Percentiles rank a stretch among this genome's conserved stretches.
These are phyloP conservation scores for Candida ortonii DNA, from an alignment of 805 yeast species.

Conservation along the genomic window DNA sequence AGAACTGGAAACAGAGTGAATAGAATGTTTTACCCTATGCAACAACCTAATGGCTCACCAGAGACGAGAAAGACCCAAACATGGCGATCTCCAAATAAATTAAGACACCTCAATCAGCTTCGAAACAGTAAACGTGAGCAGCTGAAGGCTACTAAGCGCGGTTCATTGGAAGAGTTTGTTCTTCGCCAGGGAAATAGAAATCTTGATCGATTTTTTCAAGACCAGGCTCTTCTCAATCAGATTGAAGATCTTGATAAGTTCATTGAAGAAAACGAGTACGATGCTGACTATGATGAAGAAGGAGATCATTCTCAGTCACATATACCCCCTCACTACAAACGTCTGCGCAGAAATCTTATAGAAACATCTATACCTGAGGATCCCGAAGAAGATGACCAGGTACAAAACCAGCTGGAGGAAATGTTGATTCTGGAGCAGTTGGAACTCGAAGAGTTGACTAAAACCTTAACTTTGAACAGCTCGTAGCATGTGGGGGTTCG, in stretches of 20 bases:
- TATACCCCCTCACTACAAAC: no score
- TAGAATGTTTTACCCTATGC: slow-evolving; percentile 23
- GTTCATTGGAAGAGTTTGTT: slow-evolving; percentile 30
- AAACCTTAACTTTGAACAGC: slow-evolving; percentile 18
- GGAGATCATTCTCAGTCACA: no score
- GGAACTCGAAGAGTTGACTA: slow-evolving; percentile 32
- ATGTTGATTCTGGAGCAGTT: slow-evolving; percentile 25
- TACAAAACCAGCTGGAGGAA: slow-evolving; percentile 29
- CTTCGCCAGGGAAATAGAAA: slow-evolving; percentile 23
- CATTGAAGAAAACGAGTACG: slow-evolving; percentile 18
- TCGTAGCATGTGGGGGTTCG: no score
- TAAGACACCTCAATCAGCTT: slow-evolving; percentile 6
- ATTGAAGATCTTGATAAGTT: slow-evolving; percentile 19
- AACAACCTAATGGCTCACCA: no score
- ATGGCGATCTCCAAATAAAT: slow-evolving; percentile 4
- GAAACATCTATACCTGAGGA: no score
- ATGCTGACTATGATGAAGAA: slow-evolving; percentile 28
- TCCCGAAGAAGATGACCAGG: slow-evolving; percentile 2
- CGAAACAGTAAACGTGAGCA: slow-evolving; percentile 17
- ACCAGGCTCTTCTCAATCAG: slow-evolving; percentile 21
- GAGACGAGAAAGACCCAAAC: slow-evolving; percentile 1
- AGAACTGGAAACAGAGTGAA: slow-evolving; percentile 13
- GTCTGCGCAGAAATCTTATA: no score
- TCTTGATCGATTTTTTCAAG: slow-evolving; percentile 10
- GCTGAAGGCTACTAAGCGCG: slow-evolving; percentile 16